phyloP scores from a whole-genome alignment of 139 green algal genomes.

The Coccomyxa sp. region DNA sequence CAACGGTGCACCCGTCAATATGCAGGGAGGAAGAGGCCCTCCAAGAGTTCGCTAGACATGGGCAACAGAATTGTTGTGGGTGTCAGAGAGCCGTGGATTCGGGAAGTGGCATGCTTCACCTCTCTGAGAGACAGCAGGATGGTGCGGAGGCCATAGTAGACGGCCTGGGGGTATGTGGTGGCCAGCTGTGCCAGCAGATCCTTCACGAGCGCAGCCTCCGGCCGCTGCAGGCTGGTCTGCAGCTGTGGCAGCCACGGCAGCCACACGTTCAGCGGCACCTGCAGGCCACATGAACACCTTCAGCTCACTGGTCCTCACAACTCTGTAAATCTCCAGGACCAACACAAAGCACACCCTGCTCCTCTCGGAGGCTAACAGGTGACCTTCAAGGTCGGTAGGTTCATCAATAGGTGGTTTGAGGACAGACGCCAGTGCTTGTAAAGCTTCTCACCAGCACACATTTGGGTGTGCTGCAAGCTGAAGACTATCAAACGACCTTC shows the following conservation, averaged over 20 bases:
- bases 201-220: conserved; percentile 65
- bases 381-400: background rate
- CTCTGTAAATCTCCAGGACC: background rate
- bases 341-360: background rate
- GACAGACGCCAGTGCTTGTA: background rate
- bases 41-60: background rate
- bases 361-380: background rate
- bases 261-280: conserved; percentile 88
- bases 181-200: conserved; percentile 40
- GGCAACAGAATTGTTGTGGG: background rate
- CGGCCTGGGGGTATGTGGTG: conserved; percentile 15
- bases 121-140: conserved; percentile 74
- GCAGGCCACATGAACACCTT: background rate
- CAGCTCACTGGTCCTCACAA: background rate
- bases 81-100: background rate
- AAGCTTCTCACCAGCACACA: too few relatives aligned
- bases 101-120: background rate
- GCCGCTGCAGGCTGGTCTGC: conserved; percentile 73
- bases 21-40: background rate
- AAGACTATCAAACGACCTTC: too few relatives aligned
- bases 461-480: too few relatives aligned
- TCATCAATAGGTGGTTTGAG: background rate
- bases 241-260: conserved; percentile 91
- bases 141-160: conserved; percentile 56
- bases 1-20: background rate